Percentiles rank a stretch among this genome's conserved stretches.
Conservation (phyloP, 2,329 filamentous ascomycete genomes). For the Zymoseptoria pseudotritici region DNA sequence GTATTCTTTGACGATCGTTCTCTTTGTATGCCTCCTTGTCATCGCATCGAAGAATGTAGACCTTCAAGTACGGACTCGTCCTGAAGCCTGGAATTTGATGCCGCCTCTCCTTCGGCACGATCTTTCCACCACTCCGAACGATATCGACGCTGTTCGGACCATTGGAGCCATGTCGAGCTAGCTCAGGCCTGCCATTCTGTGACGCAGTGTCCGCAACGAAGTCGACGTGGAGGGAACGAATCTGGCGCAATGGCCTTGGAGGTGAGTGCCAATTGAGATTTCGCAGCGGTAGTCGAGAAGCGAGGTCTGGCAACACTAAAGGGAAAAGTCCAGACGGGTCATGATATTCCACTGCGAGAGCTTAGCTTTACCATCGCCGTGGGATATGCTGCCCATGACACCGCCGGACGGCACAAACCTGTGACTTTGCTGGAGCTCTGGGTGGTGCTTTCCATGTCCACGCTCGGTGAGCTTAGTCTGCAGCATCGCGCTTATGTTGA, state of each 20-base stretch:
- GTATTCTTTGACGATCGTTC: conserved; percentile 66
- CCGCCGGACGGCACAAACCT: conserved; percentile 26
- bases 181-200: conserved; percentile 16
- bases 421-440: conserved; percentile 43
- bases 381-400: not conserved
- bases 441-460: conserved; percentile 28
- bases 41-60: conserved; percentile 84
- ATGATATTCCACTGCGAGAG: conserved; percentile 75
- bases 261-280: conserved; percentile 98
- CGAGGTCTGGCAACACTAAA: conserved; percentile 68
- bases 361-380: conserved; percentile 6
- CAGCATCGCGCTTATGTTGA: conserved; percentile 22
- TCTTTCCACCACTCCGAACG: conserved; percentile 26
- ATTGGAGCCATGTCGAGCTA: conserved; percentile 15
- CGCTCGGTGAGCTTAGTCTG: conserved; percentile 15
- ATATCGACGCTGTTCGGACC: conserved; percentile 38
- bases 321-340: conserved; percentile 87
- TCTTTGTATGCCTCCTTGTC: conserved; percentile 92
- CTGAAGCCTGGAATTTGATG: conserved; percentile 94
- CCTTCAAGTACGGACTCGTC: conserved; percentile 86
- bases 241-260: conserved; percentile 81
- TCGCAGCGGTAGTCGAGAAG: conserved; percentile 71
- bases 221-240: conserved; percentile 85
- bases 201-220: conserved; percentile 52
- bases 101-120: conserved; percentile 51